phyloP scores from a whole-genome alignment of 2,329 filamentous ascomycete genomes.

The Aulographum hederae region DNA sequence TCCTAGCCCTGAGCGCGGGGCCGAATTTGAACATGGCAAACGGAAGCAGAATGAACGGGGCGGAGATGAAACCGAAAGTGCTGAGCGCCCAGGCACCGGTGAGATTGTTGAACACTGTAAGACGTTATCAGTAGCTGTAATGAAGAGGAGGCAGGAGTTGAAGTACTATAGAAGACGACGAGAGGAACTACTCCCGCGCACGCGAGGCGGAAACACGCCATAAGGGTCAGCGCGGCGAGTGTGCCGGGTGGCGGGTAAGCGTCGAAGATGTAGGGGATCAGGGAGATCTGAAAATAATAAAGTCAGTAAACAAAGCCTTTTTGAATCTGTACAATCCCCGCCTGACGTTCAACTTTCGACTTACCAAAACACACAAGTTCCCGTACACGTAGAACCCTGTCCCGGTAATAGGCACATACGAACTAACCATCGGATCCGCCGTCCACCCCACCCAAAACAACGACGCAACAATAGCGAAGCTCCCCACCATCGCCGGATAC shows the following conservation, averaged over 20 bases:
- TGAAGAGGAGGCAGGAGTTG: neutral
- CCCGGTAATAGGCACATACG: constrained; percentile 32
- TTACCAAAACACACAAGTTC: constrained; percentile 40
- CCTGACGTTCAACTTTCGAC: too few relatives aligned
- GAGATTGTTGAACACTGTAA: constrained; percentile 10
- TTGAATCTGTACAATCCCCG: too few relatives aligned
- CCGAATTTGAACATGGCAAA: neutral
- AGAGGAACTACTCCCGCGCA: constrained; percentile 15
- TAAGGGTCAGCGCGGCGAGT: constrained; percentile 16
- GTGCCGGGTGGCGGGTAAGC: constrained; percentile 17
- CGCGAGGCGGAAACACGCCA: constrained; percentile 12
- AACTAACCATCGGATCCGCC: constrained; percentile 25
- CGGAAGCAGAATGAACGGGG: neutral
- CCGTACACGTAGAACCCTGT: constrained; percentile 41
- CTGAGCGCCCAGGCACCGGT: constrained; percentile 11
- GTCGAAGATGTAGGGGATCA: constrained; percentile 19
- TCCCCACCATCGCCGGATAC: constrained; percentile 40
- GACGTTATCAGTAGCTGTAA: neutral
- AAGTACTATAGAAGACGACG: constrained; percentile 13
- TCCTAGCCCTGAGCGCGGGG: neutral
- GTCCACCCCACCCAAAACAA: constrained; percentile 46
- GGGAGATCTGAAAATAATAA: constrained; percentile 10
- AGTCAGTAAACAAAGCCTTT: constrained; percentile 8
- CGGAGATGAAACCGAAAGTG: constrained; percentile 12
- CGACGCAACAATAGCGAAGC: constrained; percentile 31